A percentile compares a stretch with the other conserved stretches of the same genome.
Conservation (phyloP, 2,329 filamentous ascomycete genomes). For the Paraconiothyrium sp. region DNA sequence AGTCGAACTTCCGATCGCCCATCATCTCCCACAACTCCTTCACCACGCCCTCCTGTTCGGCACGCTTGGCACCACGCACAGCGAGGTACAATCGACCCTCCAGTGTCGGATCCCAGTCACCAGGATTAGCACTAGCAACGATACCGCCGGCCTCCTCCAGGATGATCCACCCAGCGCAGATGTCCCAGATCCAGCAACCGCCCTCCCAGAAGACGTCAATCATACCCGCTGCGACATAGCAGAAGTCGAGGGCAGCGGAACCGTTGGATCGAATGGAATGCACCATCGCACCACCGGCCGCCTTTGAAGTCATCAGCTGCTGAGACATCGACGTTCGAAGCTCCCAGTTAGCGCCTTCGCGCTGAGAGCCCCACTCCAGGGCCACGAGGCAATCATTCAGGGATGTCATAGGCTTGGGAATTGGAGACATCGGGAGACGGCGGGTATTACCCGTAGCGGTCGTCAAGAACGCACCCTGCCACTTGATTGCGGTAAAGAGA, state of each 20-base stretch:
- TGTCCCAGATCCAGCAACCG: slow-evolving; percentile 49
- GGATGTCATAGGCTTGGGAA: slow-evolving; percentile 34
- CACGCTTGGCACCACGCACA: slow-evolving; percentile 41
- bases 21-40: slow-evolving; percentile 49
- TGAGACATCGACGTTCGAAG: slow-evolving; percentile 41
- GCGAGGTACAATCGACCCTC: slow-evolving; percentile 49
- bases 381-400: slow-evolving; percentile 47
- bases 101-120: slow-evolving; percentile 45
- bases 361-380: slow-evolving; percentile 51
- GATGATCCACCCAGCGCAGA: slow-evolving; percentile 51
- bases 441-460: slow-evolving; percentile 31
- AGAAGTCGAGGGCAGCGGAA: slow-evolving; percentile 51
- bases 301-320: slow-evolving; percentile 39
- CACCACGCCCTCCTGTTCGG: slow-evolving; percentile 44
- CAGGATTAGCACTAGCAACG: slow-evolving; percentile 48
- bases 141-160: slow-evolving; percentile 51
- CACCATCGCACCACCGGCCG: slow-evolving; percentile 44
- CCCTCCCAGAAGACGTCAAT: slow-evolving; percentile 51
- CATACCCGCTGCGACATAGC: slow-evolving; percentile 49
- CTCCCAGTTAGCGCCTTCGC: slow-evolving; percentile 48
- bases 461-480: slow-evolving; percentile 42
- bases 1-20: slow-evolving; percentile 44
- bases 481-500: slow-evolving; percentile 47
- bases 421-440: slow-evolving; percentile 42
- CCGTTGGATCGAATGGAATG: slow-evolving; percentile 47